Evolutionary conservation across 2,329 filamentous ascomycete genomes (phyloP).

Genomic region (Claviceps sp.): DNA sequence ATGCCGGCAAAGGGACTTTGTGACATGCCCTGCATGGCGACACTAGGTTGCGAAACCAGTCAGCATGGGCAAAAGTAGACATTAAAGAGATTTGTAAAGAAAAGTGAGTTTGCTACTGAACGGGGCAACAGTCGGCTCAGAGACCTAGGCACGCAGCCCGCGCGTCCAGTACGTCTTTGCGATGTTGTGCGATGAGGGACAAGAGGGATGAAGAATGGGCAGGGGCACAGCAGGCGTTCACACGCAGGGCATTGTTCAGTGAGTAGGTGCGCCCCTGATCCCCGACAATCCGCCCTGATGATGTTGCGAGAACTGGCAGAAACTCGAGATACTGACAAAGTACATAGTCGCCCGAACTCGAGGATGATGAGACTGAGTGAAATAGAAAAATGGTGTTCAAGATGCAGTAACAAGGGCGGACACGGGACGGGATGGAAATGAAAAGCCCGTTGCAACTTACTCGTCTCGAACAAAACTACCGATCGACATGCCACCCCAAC

Average conservation of each 20-base stretch:
- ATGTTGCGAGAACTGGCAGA: background rate
- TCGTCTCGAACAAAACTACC: constrained; percentile 96
- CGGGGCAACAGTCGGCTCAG: background rate
- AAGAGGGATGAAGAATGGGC: background rate
- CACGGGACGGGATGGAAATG: background rate
- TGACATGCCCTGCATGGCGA: constrained; percentile 94
- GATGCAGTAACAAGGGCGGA: background rate
- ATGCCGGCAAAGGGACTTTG: constrained; percentile 49
- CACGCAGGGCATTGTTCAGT: background rate
- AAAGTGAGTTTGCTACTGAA: too few species aligned
- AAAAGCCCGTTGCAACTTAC: constrained; percentile 43
- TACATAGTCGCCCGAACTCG: constrained; percentile 7
- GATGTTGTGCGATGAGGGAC: background rate
- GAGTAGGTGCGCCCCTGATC: too few species aligned
- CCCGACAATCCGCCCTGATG: background rate
- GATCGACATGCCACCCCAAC: constrained; percentile 92
- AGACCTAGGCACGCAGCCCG: background rate
- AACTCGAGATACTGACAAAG: background rate
- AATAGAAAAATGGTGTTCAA: too few species aligned
- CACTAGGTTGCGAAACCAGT: constrained; percentile 36
- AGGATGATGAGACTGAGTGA: constrained; percentile 6
- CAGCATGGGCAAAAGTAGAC: background rate
- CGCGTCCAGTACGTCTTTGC: background rate
- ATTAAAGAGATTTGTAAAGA: too few species aligned
- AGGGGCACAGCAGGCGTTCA: background rate